Conservation (phyloP, 2,329 filamentous ascomycete genomes). For the Sporothrix euskadiensis region DNA sequence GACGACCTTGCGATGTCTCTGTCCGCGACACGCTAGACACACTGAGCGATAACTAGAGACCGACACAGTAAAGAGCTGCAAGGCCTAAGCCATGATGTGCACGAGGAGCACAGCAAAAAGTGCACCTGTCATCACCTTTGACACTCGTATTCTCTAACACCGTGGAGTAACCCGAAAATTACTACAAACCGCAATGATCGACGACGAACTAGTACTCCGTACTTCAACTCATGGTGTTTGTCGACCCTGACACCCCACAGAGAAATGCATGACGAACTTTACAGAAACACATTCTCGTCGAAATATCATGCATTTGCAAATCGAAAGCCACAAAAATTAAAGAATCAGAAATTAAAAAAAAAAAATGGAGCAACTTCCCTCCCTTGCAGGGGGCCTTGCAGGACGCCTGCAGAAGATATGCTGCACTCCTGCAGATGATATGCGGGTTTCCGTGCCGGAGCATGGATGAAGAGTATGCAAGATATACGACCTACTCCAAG, state of each 20-base stretch:
- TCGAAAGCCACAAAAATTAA: not conserved
- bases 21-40: not conserved
- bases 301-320: not conserved
- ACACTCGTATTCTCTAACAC: conserved; percentile 8
- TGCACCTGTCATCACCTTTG: not conserved
- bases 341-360: not conserved
- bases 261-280: not conserved
- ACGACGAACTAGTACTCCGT: not conserved
- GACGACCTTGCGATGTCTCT: conserved; percentile 5
- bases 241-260: not conserved
- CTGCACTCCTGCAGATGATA: not conserved
- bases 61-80: not conserved
- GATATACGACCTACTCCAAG: not conserved
- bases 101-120: not conserved
- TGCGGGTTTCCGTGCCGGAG: conserved; percentile 12
- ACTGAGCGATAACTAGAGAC: not conserved
- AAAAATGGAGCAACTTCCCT: not conserved
- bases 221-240: not conserved
- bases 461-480: not conserved
- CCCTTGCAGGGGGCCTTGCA: not conserved
- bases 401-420: not conserved
- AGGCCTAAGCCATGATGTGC: not conserved
- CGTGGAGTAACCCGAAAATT: not conserved
- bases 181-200: conserved; percentile 5
- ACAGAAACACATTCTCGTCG: not conserved